These are phyloP conservation scores for Phyllosticta ampelicida DNA, from an alignment of 2,329 filamentous ascomycete genomes.

Conservation along the genomic window DNA sequence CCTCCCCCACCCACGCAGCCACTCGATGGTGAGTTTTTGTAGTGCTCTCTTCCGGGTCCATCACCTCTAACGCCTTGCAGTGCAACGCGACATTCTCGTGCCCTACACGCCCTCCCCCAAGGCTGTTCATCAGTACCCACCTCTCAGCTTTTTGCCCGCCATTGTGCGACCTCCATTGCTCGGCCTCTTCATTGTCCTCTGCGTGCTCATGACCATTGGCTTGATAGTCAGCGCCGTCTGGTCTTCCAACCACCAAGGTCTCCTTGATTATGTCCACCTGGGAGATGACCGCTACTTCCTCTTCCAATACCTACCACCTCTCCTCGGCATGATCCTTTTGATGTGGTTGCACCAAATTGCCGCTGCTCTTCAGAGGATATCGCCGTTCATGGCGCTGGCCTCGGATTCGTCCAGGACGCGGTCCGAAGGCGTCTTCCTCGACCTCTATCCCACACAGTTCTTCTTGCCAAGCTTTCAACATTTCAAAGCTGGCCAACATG, in stretches of 20 bases:
- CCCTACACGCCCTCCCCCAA: conserved; percentile 19
- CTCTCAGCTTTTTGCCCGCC: conserved; percentile 58
- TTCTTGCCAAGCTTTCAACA: conserved; percentile 57
- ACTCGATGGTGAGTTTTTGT: not conserved
- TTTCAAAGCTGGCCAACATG: conserved; percentile 57
- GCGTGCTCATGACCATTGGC: conserved; percentile 58
- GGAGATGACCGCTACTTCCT: conserved; percentile 71
- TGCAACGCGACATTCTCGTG: conserved; percentile 20
- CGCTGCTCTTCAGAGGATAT: conserved; percentile 60
- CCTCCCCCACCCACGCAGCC: conserved; percentile 3
- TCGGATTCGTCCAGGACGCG: conserved; percentile 49
- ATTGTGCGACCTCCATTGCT: conserved; percentile 60
- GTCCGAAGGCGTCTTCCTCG: conserved; percentile 53
- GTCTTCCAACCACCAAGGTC: conserved; percentile 38
- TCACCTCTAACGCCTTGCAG: conserved; percentile 1
- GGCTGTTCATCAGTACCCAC: conserved; percentile 17
- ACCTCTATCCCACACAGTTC: conserved; percentile 50
- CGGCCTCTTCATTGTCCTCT: conserved; percentile 47
- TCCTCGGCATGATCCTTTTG: conserved; percentile 60
- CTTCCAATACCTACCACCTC: conserved; percentile 73
- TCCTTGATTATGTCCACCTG: conserved; percentile 58
- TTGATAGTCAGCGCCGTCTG: conserved; percentile 56
- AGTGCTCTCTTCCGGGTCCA: too few species aligned
- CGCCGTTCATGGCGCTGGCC: conserved; percentile 71
- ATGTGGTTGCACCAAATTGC: conserved; percentile 70